Conservation (phyloP, 1,284 basidiomycete species). For the Phaffia rhodozyma region DNA sequence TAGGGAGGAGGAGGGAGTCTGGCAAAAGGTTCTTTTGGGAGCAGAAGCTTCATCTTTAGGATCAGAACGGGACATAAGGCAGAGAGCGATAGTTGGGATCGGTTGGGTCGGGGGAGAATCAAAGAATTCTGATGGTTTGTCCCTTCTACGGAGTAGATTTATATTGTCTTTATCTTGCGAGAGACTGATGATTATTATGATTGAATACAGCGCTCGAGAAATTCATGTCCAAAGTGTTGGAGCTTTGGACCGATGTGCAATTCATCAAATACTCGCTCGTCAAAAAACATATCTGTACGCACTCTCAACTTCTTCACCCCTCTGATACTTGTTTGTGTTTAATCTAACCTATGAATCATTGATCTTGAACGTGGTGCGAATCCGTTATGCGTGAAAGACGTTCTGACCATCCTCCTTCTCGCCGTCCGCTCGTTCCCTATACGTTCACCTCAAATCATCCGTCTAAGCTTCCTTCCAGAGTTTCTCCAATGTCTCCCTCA, state of each 20-base stretch:
- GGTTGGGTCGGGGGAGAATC: constrained; percentile 23
- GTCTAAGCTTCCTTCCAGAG: constrained; percentile 40
- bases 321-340: background rate
- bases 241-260: constrained; percentile 34
- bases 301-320: background rate
- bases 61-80: background rate
- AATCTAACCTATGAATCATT: background rate
- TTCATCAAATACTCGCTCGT: constrained; percentile 34
- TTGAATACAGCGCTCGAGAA: constrained; percentile 36
- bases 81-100: constrained; percentile 4
- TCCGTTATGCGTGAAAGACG: constrained; percentile 37
- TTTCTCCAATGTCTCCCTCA: constrained; percentile 62
- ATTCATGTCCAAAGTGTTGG: constrained; percentile 29
- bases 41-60: background rate
- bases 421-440: constrained; percentile 29
- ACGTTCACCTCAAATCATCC: constrained; percentile 37
- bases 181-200: constrained; percentile 29
- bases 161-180: constrained; percentile 31
- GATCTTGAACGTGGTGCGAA: background rate
- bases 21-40: constrained; percentile 3
- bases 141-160: background rate
- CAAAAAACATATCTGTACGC: constrained; percentile 30
- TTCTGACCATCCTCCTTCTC: constrained; percentile 50
- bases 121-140: constrained; percentile 20
- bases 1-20: background rate